Evolutionary conservation across 495 filamentous ascomycete species (phyloP).

Genomic region (Aspergillus ostianus): DNA sequence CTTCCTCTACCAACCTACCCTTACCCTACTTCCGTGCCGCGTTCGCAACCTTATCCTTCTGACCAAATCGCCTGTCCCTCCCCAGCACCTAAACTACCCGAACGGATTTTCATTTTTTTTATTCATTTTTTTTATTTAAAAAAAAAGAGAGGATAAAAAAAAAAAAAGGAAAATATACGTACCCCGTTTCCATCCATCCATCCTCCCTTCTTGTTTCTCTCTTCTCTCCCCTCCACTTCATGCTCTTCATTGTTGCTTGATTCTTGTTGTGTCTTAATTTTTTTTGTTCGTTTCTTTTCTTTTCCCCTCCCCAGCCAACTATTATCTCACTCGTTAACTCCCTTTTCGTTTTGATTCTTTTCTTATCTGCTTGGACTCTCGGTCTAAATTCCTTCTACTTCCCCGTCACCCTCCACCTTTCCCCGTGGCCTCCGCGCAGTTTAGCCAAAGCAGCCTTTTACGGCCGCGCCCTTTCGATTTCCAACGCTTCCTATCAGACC

Average conservation of each 20-base stretch:
- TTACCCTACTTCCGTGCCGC: constrained; percentile 10
- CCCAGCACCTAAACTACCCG: not conserved
- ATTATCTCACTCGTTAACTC: constrained; percentile 32
- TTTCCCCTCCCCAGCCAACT: constrained; percentile 22
- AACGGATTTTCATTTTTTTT: not conserved
- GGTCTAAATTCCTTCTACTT: constrained; percentile 19
- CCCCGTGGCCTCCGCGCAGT: constrained; percentile 49
- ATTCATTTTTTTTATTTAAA: not conserved
- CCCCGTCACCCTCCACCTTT: constrained; percentile 18
- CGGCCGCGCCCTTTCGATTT: constrained; percentile 53
- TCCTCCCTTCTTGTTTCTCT: constrained; percentile 6
- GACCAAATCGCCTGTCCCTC: not conserved
- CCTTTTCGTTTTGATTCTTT: constrained; percentile 11
- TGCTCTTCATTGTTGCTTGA: constrained; percentile 13
- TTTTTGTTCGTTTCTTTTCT: constrained; percentile 14
- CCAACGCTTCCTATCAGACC: constrained; percentile 48
- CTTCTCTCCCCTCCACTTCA: constrained; percentile 7
- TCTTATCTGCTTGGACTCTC: constrained; percentile 10
- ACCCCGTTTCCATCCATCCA: constrained; percentile 10
- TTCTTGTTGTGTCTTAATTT: constrained; percentile 16
- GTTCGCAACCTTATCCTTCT: constrained; percentile 4
- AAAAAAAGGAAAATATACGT: constrained; percentile 6
- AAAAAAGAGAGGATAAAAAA: not conserved
- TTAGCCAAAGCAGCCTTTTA: constrained; percentile 46
- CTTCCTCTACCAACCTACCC: not conserved